Percentiles rank a stretch among this genome's conserved stretches.
Conservation (phyloP, 2,329 filamentous ascomycete species). For the Phyllachora maydis region DNA sequence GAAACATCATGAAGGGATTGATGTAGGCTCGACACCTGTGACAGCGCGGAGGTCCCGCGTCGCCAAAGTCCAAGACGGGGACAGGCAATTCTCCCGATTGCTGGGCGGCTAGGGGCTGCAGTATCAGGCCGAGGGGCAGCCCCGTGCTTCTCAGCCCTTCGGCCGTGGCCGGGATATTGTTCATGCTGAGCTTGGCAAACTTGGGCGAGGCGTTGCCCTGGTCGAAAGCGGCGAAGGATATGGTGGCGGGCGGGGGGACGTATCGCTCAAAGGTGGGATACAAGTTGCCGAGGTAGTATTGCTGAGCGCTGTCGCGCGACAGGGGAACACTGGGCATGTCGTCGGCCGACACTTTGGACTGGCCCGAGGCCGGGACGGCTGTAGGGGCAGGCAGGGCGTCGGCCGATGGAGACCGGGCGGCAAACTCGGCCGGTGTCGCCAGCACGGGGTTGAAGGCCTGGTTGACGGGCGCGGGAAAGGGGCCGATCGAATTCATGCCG, state of each 20-base stretch:
- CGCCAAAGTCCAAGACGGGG: slow-evolving; percentile 88
- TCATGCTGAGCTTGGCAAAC: slow-evolving; percentile 76
- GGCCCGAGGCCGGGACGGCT: slow-evolving; percentile 34
- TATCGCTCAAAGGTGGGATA: slow-evolving; percentile 95
- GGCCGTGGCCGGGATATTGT: slow-evolving; percentile 69
- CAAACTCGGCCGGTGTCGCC: slow-evolving; percentile 22
- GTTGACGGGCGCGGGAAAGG: slow-evolving; percentile 40
- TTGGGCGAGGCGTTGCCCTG: slow-evolving; percentile 95
- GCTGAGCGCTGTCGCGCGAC: slow-evolving; percentile 63
- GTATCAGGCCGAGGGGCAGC: slow-evolving; percentile 65
- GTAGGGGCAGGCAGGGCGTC: slow-evolving; percentile 18
- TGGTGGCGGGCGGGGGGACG: slow-evolving; percentile 67
- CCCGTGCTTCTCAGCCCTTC: slow-evolving; percentile 67
- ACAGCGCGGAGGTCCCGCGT: slow-evolving; percentile 74
- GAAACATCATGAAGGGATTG: slow-evolving; percentile 98
- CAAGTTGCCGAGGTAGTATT: slow-evolving; percentile 68
- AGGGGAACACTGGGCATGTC: slow-evolving; percentile 81
- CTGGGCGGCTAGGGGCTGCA: slow-evolving; percentile 72
- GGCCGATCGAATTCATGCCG: slow-evolving; percentile 22
- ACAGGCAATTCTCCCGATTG: slow-evolving; percentile 73
- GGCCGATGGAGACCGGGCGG: slow-evolving; percentile 15
- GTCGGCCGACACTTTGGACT: slow-evolving; percentile 68
- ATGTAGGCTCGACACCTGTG: slow-evolving; percentile 88
- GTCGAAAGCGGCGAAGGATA: slow-evolving; percentile 84
- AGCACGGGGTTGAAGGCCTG: slow-evolving; percentile 26